phyloP scores from a whole-genome alignment of 2,329 filamentous ascomycete genomes.

The Blastomyces percursus region DNA sequence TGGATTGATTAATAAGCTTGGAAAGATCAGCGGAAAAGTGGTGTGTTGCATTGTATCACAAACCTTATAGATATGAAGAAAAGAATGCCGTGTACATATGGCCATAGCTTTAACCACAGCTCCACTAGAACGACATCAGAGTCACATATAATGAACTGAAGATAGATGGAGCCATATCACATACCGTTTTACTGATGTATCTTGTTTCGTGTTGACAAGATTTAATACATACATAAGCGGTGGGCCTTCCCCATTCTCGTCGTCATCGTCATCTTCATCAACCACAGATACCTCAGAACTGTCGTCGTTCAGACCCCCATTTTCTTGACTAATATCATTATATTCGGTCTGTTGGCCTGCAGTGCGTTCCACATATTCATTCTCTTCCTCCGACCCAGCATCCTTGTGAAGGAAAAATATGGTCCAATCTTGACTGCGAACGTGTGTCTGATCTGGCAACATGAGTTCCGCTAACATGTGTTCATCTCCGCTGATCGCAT shows the following conservation, averaged over 20 bases:
- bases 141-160: slow-evolving; percentile 5
- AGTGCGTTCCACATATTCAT: slow-evolving; percentile 44
- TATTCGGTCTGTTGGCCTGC: slow-evolving; percentile 32
- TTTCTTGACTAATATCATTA: slow-evolving; percentile 30
- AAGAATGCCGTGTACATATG: slow-evolving; percentile 93
- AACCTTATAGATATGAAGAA: slow-evolving; percentile 97
- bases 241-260: slow-evolving; percentile 66
- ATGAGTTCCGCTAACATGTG: slow-evolving; percentile 97
- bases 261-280: slow-evolving; percentile 47
- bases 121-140: slow-evolving; percentile 46
- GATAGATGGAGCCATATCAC: slow-evolving; percentile 9
- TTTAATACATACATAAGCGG: slow-evolving; percentile 96
- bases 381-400: slow-evolving; percentile 68
- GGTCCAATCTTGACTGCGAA: slow-evolving; percentile 94
- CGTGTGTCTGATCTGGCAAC: slow-evolving; percentile 93
- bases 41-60: slow-evolving; percentile 15
- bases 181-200: slow-evolving; percentile 70
- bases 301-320: slow-evolving; percentile 36
- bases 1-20: neutral
- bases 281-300: slow-evolving; percentile 34
- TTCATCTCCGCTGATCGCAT: slow-evolving; percentile 90
- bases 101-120: slow-evolving; percentile 98
- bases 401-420: slow-evolving; percentile 99
- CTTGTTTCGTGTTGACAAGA: slow-evolving; percentile 94
- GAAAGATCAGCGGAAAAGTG: neutral